A percentile compares a stretch with the other conserved stretches of the same genome.
These are phyloP conservation scores for Tolypocladium tundrense DNA, from an alignment of 2,329 filamentous ascomycete genomes.

Conservation along the genomic window DNA sequence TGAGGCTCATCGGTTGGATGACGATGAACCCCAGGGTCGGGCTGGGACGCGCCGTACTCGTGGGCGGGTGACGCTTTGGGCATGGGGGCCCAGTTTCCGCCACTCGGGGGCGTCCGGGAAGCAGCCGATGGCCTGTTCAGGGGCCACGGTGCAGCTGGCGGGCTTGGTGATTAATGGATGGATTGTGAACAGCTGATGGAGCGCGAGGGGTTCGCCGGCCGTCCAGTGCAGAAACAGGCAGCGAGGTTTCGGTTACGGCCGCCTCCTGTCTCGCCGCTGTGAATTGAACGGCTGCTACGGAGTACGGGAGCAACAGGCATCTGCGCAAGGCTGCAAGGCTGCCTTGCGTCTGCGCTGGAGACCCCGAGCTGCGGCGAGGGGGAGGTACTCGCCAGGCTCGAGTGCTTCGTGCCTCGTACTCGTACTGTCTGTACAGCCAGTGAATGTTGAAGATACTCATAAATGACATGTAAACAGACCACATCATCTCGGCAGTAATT, in stretches of 20 bases:
- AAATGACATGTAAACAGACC: not conserved
- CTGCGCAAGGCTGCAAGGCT: not conserved
- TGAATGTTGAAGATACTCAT: too few species aligned
- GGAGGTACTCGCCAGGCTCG: too few species aligned
- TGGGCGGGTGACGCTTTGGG: not conserved
- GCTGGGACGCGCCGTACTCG: not conserved
- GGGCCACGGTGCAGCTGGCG: not conserved
- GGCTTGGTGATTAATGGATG: not conserved
- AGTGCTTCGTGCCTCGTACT: not conserved
- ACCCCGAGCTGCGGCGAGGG: not conserved
- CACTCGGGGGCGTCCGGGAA: not conserved
- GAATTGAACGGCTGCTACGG: not conserved
- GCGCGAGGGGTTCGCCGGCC: not conserved
- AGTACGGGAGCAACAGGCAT: not conserved
- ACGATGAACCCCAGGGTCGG: not conserved
- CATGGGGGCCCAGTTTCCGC: not conserved
- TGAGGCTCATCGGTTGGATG: not conserved
- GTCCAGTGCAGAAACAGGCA: not conserved
- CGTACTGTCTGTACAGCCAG: too few species aligned
- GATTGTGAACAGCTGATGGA: not conserved
- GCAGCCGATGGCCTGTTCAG: not conserved
- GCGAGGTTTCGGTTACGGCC: not conserved
- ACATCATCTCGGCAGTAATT: conserved; percentile 2
- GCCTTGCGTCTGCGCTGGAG: not conserved
- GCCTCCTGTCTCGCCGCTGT: not conserved